Percentiles rank a stretch among this genome's conserved stretches.
These are phyloP conservation scores for Aspergillus flavus DNA, from an alignment of 2,329 filamentous ascomycete species.

Conservation along the genomic window DNA sequence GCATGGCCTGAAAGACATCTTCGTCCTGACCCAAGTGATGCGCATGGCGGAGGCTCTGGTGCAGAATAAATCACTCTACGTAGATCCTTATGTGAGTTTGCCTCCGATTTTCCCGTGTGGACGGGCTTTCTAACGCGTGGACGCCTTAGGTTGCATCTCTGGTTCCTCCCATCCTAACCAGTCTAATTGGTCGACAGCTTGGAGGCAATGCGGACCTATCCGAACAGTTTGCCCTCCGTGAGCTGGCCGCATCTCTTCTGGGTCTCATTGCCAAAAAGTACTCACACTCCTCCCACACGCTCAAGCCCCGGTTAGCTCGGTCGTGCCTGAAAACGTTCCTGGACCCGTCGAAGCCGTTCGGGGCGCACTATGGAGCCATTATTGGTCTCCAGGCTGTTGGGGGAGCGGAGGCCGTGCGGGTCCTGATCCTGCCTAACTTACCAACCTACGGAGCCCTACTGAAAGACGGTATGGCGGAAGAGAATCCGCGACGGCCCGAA, in stretches of 20 bases:
- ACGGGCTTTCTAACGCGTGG: constrained; percentile 18
- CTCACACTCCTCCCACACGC: constrained; percentile 74
- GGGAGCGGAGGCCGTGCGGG: constrained; percentile 65
- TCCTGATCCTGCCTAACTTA: constrained; percentile 67
- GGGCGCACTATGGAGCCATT: constrained; percentile 87
- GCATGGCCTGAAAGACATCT: constrained; percentile 86
- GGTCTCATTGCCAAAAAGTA: constrained; percentile 80
- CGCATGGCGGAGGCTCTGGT: constrained; percentile 82
- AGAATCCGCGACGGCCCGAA: constrained; percentile 57
- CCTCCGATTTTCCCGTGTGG: background rate
- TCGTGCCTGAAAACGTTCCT: constrained; percentile 92
- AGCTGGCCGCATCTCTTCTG: constrained; percentile 80
- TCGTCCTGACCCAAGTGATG: constrained; percentile 90
- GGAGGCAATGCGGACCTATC: constrained; percentile 58
- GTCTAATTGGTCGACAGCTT: constrained; percentile 80
- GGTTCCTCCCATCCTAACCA: constrained; percentile 86
- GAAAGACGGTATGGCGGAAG: constrained; percentile 55
- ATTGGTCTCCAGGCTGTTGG: constrained; percentile 78
- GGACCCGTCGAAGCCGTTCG: constrained; percentile 78
- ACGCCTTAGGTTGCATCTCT: constrained; percentile 61
- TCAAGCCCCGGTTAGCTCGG: constrained; percentile 86
- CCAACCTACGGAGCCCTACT: constrained; percentile 65
- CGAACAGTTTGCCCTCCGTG: constrained; percentile 77
- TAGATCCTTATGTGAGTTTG: constrained; percentile 63
- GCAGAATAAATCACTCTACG: constrained; percentile 77